Conservation (phyloP, 495 filamentous ascomycete genomes). For the Annulohypoxylon stygium region DNA sequence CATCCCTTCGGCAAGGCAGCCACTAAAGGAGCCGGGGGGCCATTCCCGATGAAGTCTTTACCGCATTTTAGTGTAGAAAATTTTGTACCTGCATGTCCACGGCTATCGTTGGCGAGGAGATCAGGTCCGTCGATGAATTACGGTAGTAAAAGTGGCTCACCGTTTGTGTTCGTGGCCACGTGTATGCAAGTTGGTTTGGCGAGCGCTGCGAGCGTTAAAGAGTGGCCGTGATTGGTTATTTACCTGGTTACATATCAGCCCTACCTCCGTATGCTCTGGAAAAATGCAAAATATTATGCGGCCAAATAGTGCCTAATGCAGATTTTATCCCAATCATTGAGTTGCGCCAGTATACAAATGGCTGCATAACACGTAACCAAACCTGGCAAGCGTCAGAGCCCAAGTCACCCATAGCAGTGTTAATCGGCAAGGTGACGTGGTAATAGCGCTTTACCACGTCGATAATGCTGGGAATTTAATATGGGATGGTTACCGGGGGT, state of each 20-base stretch:
- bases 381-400: slow-evolving; percentile 32
- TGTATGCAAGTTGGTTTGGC: slow-evolving; percentile 34
- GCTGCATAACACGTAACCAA: slow-evolving; percentile 39
- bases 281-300: slow-evolving; percentile 6
- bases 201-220: slow-evolving; percentile 13
- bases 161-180: slow-evolving; percentile 37
- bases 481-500: slow-evolving; percentile 29
- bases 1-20: slow-evolving; percentile 13
- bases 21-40: slow-evolving; percentile 1
- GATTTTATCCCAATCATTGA: slow-evolving; percentile 20
- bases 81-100: slow-evolving; percentile 34
- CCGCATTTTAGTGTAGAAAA: slow-evolving; percentile 2
- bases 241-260: slow-evolving; percentile 37
- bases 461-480: slow-evolving; percentile 29
- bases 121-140: slow-evolving; percentile 17
- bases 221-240: slow-evolving; percentile 29
- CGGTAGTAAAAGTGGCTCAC: slow-evolving; percentile 28
- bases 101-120: slow-evolving; percentile 17
- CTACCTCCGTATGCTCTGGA: slow-evolving; percentile 18
- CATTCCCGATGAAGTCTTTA: slow-evolving; percentile 23
- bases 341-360: slow-evolving; percentile 37
- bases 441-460: slow-evolving; percentile 20
- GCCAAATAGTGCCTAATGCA: slow-evolving; percentile 27
- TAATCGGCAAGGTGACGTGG: slow-evolving; percentile 38
- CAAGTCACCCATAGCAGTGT: slow-evolving; percentile 30